Conservation (phyloP, 1,284 basidiomycete species). For the Boletellus deceptivus region DNA sequence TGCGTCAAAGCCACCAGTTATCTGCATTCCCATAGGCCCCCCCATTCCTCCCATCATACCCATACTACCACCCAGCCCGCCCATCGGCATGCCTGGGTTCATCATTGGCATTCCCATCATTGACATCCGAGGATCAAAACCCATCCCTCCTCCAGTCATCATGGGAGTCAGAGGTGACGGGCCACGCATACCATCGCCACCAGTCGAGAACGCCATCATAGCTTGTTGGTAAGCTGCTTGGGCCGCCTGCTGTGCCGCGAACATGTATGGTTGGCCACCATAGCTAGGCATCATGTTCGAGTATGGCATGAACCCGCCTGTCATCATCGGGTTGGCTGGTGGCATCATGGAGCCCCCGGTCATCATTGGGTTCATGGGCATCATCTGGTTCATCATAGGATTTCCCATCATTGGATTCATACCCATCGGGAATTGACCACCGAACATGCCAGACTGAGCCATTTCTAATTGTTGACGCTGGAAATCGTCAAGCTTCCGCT, state of each 20-base stretch:
- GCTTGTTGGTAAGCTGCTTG: conserved; percentile 89
- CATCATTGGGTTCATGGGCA: conserved; percentile 61
- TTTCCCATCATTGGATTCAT: conserved; percentile 44
- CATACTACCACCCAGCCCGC: conserved; percentile 41
- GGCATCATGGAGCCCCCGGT: conserved; percentile 40
- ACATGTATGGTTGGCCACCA: conserved; percentile 79
- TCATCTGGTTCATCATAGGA: conserved; percentile 45
- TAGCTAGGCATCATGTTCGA: conserved; percentile 65
- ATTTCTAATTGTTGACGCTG: conserved; percentile 88
- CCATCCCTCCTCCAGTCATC: conserved; percentile 51
- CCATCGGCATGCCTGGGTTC: conserved; percentile 39
- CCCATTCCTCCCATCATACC: conserved; percentile 33
- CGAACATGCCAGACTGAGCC: conserved; percentile 75
- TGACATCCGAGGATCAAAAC: conserved; percentile 50
- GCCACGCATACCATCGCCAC: conserved; percentile 49
- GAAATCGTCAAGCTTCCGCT: conserved; percentile 87
- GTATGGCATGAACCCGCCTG: conserved; percentile 46
- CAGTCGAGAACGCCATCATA: conserved; percentile 85
- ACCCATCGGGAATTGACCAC: conserved; percentile 43
- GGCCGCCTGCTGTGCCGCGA: conserved; percentile 84
- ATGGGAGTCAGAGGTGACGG: conserved; percentile 46
- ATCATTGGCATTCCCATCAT: conserved; percentile 60
- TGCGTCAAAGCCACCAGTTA: conserved; percentile 62
- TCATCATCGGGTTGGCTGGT: conserved; percentile 51
- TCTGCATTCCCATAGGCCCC: conserved; percentile 48